Base-by-base conservation (phyloP, 768 basidiomycete species). In the Boletales sp. region DNA sequence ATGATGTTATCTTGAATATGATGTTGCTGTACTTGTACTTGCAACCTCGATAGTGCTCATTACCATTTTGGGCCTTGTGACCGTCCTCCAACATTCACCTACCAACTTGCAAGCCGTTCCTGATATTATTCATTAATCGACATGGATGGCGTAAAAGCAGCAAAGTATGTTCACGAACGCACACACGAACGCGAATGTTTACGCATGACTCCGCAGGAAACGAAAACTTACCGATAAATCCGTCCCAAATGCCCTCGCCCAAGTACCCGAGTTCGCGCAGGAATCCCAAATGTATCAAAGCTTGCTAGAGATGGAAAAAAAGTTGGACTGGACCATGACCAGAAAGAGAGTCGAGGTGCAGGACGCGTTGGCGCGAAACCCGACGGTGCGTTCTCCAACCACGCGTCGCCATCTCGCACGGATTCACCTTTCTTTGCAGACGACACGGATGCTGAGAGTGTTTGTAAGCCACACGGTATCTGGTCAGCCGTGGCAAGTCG, bases 271-370 rank as follows among this genome's bases (percentile, higher is more conserved):
- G 43, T 90, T 90, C 61, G 80, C 86, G 2, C 78, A 81, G 58
- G 92, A 95, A 65, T 90, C 90, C 19, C 75, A 73, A 50, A 90
- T 94, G 80, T 97, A 95, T 68, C 82, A 85, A 52, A 84, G 90
- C 59, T 72, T 97, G 36, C 68, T 94, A 24, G 86, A 88, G 56
- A 90, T 90, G 83, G 94, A 97, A 65, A 80, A 88, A 50, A 90
- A 87, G 64, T 73, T 97, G 14, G 94, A 97, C 68, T 97, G 94
- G 94, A 94, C 92, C 4, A 87, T 94, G 76, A 84, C 83, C 64
- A 77, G 94, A 64, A 95, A 95, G 70, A 83, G 79, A 58, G 86
- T 86, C 10, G 94, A 97, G 64, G 84, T 97, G 30, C 89, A 93
- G 62, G 94, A 97, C 63, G 83, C 91, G n/a, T 64, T 94, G 40